phyloP scores from a whole-genome alignment of 2,329 filamentous ascomycete species.

The Neofusicoccum umdonicola region DNA sequence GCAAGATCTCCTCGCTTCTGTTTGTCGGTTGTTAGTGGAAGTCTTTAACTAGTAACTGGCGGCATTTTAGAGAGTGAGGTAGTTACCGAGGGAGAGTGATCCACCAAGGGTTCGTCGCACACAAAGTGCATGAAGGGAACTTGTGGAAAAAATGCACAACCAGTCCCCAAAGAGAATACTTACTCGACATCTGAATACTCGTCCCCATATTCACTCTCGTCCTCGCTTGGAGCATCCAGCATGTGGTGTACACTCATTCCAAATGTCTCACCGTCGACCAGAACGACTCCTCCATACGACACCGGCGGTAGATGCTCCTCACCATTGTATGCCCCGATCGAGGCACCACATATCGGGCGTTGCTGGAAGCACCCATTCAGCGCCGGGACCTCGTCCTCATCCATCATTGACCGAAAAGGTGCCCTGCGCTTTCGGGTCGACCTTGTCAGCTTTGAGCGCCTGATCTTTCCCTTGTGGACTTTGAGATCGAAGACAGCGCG shows the following conservation, averaged over 20 bases:
- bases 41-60: not conserved
- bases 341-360: slow-evolving; percentile 78
- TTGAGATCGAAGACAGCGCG: slow-evolving; percentile 63
- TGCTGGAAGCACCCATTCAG: slow-evolving; percentile 76
- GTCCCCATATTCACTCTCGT: slow-evolving; percentile 47
- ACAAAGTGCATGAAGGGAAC: not conserved
- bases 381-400: slow-evolving; percentile 40
- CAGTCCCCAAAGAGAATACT: not conserved
- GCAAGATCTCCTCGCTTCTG: slow-evolving; percentile 24
- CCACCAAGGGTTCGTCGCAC: not conserved
- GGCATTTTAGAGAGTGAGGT: not conserved
- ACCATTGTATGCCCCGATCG: slow-evolving; percentile 86
- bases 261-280: slow-evolving; percentile 80
- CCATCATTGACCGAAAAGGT: slow-evolving; percentile 41
- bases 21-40: not conserved
- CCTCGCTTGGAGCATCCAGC: slow-evolving; percentile 66
- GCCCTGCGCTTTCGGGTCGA: slow-evolving; percentile 30
- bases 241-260: slow-evolving; percentile 98
- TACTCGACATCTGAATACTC: slow-evolving; percentile 12
- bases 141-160: not conserved
- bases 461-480: slow-evolving; percentile 67
- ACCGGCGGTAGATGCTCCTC: slow-evolving; percentile 80
- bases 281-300: slow-evolving; percentile 82
- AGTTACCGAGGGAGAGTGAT: slow-evolving; percentile 10
- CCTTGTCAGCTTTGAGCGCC: slow-evolving; percentile 56